phyloP scores from a whole-genome alignment of 225 moss, liverwort and hornwort species.

The Climacium dendroides region DNA sequence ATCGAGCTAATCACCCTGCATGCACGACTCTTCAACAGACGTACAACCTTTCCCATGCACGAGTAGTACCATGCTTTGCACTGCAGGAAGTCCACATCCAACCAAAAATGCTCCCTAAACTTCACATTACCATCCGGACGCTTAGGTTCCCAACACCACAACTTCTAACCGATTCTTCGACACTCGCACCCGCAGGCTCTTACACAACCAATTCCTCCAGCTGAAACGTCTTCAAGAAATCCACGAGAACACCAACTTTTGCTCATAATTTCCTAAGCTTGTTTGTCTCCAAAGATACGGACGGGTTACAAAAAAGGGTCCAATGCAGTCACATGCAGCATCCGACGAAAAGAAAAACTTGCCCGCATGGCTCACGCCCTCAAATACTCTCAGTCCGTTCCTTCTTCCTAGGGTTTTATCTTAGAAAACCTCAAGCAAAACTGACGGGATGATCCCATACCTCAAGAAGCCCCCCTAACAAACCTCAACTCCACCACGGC shows the following conservation, averaged over 20 bases:
- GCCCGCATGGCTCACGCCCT: not conserved
- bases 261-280: not conserved
- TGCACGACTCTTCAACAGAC: not conserved
- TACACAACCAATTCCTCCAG: not conserved
- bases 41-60: not conserved
- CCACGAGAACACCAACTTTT: not conserved
- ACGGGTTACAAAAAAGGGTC: not conserved
- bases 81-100: not conserved
- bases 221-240: not conserved
- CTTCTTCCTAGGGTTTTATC: slow-evolving; percentile 9
- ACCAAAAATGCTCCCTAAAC: not conserved
- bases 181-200: not conserved
- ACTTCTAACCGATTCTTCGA: not conserved
- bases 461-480: not conserved
- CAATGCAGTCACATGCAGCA: not conserved
- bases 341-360: not conserved
- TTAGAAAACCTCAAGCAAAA: not conserved
- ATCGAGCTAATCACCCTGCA: slow-evolving; percentile 8
- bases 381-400: not conserved
- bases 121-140: not conserved
- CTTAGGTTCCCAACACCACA: not conserved
- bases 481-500: not conserved
- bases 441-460: not conserved
- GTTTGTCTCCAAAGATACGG: not conserved
- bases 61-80: not conserved